Conservation (phyloP, 1,139 yeast species). For the Pichia inconspicua region DNA sequence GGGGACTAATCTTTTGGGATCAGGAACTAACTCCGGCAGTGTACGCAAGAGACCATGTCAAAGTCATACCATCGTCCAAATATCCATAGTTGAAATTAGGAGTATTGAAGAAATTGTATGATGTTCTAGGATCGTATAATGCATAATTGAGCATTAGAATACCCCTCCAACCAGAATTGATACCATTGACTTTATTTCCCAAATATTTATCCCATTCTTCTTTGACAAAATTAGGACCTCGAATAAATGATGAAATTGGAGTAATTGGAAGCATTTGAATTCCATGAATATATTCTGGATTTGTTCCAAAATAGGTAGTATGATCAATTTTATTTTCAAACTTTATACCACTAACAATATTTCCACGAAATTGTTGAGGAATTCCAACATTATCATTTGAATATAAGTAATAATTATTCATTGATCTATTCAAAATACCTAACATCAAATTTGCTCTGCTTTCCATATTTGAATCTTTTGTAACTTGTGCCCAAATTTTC, state of each 20-base stretch:
- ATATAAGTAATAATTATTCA: slow-evolving; percentile 56
- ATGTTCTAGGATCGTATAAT: slow-evolving; percentile 53
- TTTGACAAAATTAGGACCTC: slow-evolving; percentile 59
- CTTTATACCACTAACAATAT: slow-evolving; percentile 68
- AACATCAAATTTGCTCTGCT: slow-evolving; percentile 55
- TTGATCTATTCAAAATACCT: slow-evolving; percentile 47
- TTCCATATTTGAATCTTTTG: slow-evolving; percentile 45
- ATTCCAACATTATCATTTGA: slow-evolving; percentile 43
- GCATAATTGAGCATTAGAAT: slow-evolving; percentile 74
- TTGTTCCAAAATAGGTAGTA: slow-evolving; percentile 80
- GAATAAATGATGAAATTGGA: slow-evolving; percentile 70
- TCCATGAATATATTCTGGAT: slow-evolving; percentile 81
- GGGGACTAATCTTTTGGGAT: not conserved
- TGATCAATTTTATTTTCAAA: slow-evolving; percentile 88
- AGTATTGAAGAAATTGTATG: slow-evolving; percentile 63
- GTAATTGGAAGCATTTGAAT: slow-evolving; percentile 92
- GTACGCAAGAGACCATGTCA: slow-evolving; percentile 83
- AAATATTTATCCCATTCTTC: slow-evolving; percentile 70
- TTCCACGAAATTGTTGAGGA: slow-evolving; percentile 48
- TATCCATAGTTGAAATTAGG: slow-evolving; percentile 39
- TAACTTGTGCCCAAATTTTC: slow-evolving; percentile 59
- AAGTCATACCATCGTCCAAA: slow-evolving; percentile 83
- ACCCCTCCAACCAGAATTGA: slow-evolving; percentile 84
- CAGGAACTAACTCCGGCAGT: slow-evolving; percentile 41
- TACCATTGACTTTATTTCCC: slow-evolving; percentile 38